Evolutionary conservation across 495 filamentous ascomycete genomes (phyloP).

Genomic region (Aspergillus steynii): DNA sequence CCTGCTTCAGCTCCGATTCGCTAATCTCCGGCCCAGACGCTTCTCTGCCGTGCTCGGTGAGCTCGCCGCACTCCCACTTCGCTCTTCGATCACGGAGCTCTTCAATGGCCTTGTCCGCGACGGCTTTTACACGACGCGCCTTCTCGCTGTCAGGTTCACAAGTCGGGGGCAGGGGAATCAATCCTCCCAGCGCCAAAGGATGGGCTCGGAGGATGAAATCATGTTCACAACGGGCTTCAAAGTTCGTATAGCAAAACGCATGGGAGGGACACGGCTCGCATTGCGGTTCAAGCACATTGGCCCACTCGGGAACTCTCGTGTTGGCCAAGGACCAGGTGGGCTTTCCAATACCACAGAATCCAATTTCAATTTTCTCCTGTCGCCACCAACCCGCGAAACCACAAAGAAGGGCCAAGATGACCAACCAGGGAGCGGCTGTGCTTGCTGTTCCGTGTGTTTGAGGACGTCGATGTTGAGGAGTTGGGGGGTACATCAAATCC

Average conservation of each 20-base stretch:
- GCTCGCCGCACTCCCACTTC: conserved; percentile 85
- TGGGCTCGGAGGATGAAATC: conserved; percentile 86
- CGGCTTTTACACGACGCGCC: conserved; percentile 77
- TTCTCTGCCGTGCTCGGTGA: conserved; percentile 60
- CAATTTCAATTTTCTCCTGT: conserved; percentile 90
- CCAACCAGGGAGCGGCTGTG: conserved; percentile 61
- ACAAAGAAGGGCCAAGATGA: conserved; percentile 63
- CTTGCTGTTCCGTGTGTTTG: conserved; percentile 35
- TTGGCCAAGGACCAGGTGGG: conserved; percentile 54
- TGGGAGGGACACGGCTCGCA: conserved; percentile 93
- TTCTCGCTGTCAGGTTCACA: conserved; percentile 96
- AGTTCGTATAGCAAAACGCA: conserved; percentile 80
- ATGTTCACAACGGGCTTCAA: conserved; percentile 75
- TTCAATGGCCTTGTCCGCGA: conserved; percentile 85
- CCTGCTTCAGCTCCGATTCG: conserved; percentile 74
- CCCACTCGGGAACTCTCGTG: conserved; percentile 66
- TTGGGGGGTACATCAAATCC: conserved; percentile 25
- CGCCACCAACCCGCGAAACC: conserved; percentile 83
- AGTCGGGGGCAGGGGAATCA: conserved; percentile 84
- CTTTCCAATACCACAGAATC: conserved; percentile 87
- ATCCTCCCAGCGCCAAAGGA: conserved; percentile 76
- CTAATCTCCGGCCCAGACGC: conserved; percentile 63
- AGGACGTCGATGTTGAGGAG: conserved; percentile 37
- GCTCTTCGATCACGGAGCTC: conserved; percentile 83
- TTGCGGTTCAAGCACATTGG: conserved; percentile 66